Evolutionary conservation across 805 yeast genomes (phyloP).

Genomic region (Henningerozyma blattae): DNA sequence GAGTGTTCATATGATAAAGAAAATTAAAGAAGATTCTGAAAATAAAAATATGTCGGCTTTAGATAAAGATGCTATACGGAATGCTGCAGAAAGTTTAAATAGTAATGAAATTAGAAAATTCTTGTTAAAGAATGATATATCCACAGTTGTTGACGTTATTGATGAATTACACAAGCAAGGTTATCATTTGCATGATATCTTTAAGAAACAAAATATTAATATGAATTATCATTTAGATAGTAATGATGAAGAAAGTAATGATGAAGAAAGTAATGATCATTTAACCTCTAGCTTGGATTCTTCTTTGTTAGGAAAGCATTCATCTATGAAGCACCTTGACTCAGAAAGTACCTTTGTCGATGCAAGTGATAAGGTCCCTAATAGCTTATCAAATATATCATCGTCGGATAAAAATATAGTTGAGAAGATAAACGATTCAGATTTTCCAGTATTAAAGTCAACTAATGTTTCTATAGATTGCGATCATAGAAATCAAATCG

Average conservation of each 20-base stretch:
- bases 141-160: conserved; percentile 26
- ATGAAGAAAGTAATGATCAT: conserved; percentile 4
- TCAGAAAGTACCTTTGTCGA: neutral
- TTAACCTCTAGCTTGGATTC: neutral
- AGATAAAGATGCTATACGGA: conserved; percentile 14
- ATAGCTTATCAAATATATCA: too few relatives aligned
- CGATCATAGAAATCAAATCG: conserved; percentile 6
- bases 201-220: conserved; percentile 20
- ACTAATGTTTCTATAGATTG: neutral
- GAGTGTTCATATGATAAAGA: conserved; percentile 8
- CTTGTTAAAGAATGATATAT: conserved; percentile 26
- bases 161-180: conserved; percentile 29
- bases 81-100: conserved; percentile 22
- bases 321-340: neutral
- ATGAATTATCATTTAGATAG: conserved; percentile 17
- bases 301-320: neutral
- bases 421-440: too few relatives aligned
- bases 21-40: conserved; percentile 3
- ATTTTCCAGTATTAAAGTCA: neutral
- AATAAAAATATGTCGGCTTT: conserved; percentile 3
- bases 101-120: conserved; percentile 27
- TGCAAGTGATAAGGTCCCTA: neutral
- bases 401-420: too few relatives aligned
- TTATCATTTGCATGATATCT: conserved; percentile 24
- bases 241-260: conserved; percentile 22